Conservation (phyloP, 1,284 basidiomycete species). For the Mycena sp. region DNA sequence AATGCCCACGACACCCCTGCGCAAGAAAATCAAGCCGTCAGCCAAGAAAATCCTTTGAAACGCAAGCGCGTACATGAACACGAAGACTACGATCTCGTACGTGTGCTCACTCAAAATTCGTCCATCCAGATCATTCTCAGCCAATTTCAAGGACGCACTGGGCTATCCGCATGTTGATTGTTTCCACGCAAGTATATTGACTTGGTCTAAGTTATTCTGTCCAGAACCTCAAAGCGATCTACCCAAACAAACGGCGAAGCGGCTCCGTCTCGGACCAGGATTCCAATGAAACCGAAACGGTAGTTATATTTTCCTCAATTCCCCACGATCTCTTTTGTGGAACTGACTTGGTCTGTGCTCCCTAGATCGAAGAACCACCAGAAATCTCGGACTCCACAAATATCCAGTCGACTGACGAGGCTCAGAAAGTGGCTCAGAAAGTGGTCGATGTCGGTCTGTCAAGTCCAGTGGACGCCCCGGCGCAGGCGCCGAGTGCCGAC, state of each 20-base stretch:
- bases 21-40: not conserved
- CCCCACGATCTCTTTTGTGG: too few relatives aligned
- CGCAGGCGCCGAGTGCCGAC: too few relatives aligned
- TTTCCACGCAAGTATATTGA: not conserved
- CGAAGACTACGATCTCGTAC: constrained; percentile 39
- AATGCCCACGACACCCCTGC: not conserved
- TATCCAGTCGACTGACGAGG: too few relatives aligned
- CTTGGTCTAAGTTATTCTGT: not conserved
- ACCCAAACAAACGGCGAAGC: constrained; percentile 27
- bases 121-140: not conserved
- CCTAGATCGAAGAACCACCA: not conserved
- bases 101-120: not conserved
- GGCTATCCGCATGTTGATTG: constrained; percentile 23
- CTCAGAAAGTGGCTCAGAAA: too few relatives aligned
- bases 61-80: constrained; percentile 47
- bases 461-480: too few relatives aligned
- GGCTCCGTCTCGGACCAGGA: constrained; percentile 22
- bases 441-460: too few relatives aligned
- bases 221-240: constrained; percentile 29
- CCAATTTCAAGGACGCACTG: constrained; percentile 8
- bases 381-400: not conserved
- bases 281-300: not conserved
- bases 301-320: not conserved
- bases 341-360: too few relatives aligned
- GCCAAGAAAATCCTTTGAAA: constrained; percentile 38